phyloP scores from a whole-genome alignment of 148 eudicot species.

The Limonium bicolor region DNA sequence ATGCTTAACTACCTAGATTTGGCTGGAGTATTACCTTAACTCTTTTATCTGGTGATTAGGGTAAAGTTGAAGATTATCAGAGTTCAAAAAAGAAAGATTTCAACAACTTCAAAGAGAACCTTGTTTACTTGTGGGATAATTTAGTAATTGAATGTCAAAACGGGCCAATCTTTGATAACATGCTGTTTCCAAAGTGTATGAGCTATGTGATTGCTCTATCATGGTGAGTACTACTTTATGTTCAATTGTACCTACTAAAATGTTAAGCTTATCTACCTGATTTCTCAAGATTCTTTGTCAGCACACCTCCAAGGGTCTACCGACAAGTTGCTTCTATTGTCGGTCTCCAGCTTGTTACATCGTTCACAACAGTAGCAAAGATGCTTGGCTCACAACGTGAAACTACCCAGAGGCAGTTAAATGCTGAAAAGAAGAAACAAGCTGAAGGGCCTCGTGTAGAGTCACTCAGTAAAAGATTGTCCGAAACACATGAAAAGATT shows the following conservation, averaged over 20 bases:
- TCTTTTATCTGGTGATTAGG: slow-evolving; percentile 25
- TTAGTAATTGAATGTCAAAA: slow-evolving; percentile 74
- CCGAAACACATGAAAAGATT: slow-evolving; percentile 77
- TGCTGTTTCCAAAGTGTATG: slow-evolving; percentile 75
- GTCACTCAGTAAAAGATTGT: slow-evolving; percentile 67
- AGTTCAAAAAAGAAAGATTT: slow-evolving; percentile 75
- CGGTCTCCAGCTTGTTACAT: slow-evolving; percentile 95
- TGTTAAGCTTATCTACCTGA: too few relatives aligned
- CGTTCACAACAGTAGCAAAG: slow-evolving; percentile 69
- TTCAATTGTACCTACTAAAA: too few relatives aligned
- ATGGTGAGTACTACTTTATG: slow-evolving; percentile 65
- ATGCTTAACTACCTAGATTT: too few relatives aligned
- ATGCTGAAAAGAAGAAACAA: slow-evolving; percentile 75
- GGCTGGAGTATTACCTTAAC: slow-evolving; percentile 20
- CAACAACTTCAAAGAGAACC: slow-evolving; percentile 79
- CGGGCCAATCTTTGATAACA: slow-evolving; percentile 88
- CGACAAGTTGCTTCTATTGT: slow-evolving; percentile 82
- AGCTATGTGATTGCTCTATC: slow-evolving; percentile 93
- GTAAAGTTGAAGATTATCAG: slow-evolving; percentile 87
- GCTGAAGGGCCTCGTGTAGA: slow-evolving; percentile 86
- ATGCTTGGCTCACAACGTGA: slow-evolving; percentile 79
- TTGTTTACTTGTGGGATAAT: slow-evolving; percentile 75
- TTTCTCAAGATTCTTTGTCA: too few relatives aligned
- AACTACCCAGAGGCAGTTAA: slow-evolving; percentile 92
- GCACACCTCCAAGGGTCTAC: slow-evolving; percentile 90